Percentiles rank a stretch among this genome's conserved stretches.
phyloP scores from a whole-genome alignment of 108 stramenopile species.

The Stephanodiscus minutulus region DNA sequence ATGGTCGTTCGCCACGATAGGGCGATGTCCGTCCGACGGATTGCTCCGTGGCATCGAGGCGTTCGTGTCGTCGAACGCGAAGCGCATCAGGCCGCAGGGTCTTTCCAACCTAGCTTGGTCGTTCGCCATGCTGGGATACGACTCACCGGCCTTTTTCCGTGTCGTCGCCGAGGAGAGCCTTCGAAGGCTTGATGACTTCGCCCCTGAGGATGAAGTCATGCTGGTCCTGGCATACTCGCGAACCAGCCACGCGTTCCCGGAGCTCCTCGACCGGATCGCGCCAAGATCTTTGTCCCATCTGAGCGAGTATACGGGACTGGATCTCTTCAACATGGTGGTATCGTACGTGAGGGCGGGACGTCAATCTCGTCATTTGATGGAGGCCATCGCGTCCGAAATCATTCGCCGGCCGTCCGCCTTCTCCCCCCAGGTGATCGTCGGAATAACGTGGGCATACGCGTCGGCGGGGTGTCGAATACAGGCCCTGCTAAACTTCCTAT shows the following conservation, averaged over 20 bases:
- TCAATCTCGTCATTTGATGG: constrained; percentile 25
- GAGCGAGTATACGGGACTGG: constrained; percentile 14
- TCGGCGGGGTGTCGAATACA: constrained; percentile 14
- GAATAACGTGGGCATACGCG: constrained; percentile 39
- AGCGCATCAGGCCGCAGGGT: constrained; percentile 31
- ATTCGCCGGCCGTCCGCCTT: constrained; percentile 23
- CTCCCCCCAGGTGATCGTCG: constrained; percentile 25
- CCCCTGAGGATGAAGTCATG: constrained; percentile 40
- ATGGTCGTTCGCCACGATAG: constrained; percentile 47
- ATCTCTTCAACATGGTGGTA: constrained; percentile 43
- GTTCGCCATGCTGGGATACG: constrained; percentile 30
- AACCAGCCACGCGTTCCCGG: constrained; percentile 14
- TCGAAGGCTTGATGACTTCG: constrained; percentile 27
- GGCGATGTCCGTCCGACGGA: constrained; percentile 27
- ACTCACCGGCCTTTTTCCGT: constrained; percentile 12
- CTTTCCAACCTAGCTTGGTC: constrained; percentile 47
- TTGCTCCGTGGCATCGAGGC: constrained; percentile 24
- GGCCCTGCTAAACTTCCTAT: constrained; percentile 16
- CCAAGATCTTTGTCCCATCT: constrained; percentile 23
- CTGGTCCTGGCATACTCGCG: constrained; percentile 35
- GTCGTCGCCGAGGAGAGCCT: constrained; percentile 18
- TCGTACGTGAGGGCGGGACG: constrained; percentile 36
- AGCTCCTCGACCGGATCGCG: constrained; percentile 31
- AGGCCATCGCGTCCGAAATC: constrained; percentile 43
- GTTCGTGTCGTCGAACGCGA: constrained; percentile 21